Evolutionary conservation across 805 yeast species (phyloP), one percentile per base, ranked within the genome.

Genomic region (Pichia heedii): DNA sequence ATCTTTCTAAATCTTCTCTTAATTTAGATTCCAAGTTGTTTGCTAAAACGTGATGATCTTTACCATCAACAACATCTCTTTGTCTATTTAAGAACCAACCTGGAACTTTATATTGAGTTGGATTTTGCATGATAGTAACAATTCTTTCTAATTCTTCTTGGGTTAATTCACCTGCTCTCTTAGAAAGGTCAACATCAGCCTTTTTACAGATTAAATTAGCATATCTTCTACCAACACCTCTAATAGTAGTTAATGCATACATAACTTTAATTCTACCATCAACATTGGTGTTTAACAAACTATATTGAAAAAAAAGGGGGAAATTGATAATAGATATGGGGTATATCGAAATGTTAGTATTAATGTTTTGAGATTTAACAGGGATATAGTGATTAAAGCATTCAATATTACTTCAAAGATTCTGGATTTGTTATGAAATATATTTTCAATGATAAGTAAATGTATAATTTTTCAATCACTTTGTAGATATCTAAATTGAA

Each of bases 161-260:
- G 73, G 98, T 89, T 73, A 93, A 87, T 79, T 93, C 98, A 85
- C 99, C 99, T 67, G 99, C 99, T 76, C 99, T 86, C 84, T 93
- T 93, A 75, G 74, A 67, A 75, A 94, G 82, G 73, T 86, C 95
- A 70, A 93, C 94, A 81, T 93, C 99, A 67, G 99, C 99, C 84
- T 90, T 94, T 86, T 94, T 94, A 82, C 97, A 93, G 70, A 93
- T 96, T 78, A 93, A 80, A 89, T 94, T 93, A 75, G 98, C 80
- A 85, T 90, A 94, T 80, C 99, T 93, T 77, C 97, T 94, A 80
- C 98, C 98, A 67, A 93, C 97, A 89, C 99, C 99, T 80, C 96
- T 86, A 73, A 93, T 94, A 77, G 89, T 84, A 81, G 98, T 89
- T 78, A 93, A 80, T 73, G 99, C 99, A 86, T 89, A 94, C 93